phyloP scores from a whole-genome alignment of 768 basidiomycete genomes.

The Polyporus arcularius region DNA sequence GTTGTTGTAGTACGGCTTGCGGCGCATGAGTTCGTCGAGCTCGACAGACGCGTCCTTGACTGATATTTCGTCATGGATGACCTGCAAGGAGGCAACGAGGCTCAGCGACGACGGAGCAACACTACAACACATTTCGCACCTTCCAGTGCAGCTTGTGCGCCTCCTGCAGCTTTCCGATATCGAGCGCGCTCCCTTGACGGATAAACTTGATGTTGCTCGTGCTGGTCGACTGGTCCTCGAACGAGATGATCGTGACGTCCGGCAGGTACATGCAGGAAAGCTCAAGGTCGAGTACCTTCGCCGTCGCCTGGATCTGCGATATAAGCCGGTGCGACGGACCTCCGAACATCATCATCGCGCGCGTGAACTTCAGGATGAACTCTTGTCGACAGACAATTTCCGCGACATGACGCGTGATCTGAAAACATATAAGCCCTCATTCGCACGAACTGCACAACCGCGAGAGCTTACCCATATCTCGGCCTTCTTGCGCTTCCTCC shows the following conservation, averaged over 20 bases:
- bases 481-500: conserved; percentile 65
- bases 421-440: background rate
- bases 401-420: conserved; percentile 85
- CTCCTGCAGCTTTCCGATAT: conserved; percentile 75
- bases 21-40: conserved; percentile 74
- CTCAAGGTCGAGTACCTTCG: conserved; percentile 73
- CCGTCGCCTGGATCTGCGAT: conserved; percentile 78
- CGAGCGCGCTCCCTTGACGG: conserved; percentile 67
- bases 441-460: background rate
- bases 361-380: conserved; percentile 81
- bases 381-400: conserved; percentile 80
- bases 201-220: conserved; percentile 83
- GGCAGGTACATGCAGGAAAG: conserved; percentile 77
- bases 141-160: conserved; percentile 77
- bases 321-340: conserved; percentile 82
- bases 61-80: conserved; percentile 80
- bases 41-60: conserved; percentile 71
- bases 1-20: conserved; percentile 58
- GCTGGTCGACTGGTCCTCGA: conserved; percentile 78
- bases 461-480: conserved; percentile 68
- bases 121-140: conserved; percentile 34
- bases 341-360: conserved; percentile 90
- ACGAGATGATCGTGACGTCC: conserved; percentile 77
- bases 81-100: conserved; percentile 38
- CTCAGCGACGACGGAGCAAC: background rate